phyloP scores from a whole-genome alignment of 1,284 basidiomycete genomes.

The Trichosporon coremiiforme region DNA sequence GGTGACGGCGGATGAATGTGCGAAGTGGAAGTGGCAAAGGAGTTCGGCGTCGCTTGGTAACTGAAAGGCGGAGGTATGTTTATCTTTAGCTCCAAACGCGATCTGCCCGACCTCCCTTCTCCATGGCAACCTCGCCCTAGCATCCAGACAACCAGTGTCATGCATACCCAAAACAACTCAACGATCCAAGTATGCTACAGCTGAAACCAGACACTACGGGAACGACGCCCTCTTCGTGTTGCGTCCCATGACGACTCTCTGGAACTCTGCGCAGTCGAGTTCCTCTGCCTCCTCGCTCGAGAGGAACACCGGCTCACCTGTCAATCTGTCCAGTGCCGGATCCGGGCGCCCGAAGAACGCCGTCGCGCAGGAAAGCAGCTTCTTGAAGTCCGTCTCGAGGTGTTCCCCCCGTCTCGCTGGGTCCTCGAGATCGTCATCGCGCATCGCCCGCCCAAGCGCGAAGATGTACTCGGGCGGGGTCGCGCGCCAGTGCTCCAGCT shows the following conservation, averaged over 20 bases:
- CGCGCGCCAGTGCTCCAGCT: constrained; percentile 2
- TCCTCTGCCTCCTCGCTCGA: constrained; percentile 1
- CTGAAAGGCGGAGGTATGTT: no score
- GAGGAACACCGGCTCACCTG: constrained; percentile 4
- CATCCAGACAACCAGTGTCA: background rate
- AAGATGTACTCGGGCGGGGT: constrained; percentile 14
- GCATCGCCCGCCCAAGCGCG: constrained; percentile 4
- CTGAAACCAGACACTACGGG: background rate
- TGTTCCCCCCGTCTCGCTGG: background rate
- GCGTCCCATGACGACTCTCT: background rate
- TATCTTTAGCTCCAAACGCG: no score
- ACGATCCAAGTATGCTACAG: background rate
- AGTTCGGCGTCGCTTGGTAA: no score
- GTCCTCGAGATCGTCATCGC: constrained; percentile 14
- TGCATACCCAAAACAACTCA: background rate
- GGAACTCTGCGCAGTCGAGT: constrained; percentile 3
- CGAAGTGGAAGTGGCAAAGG: no score
- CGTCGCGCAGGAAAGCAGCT: constrained; percentile 7
- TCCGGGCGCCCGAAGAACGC: background rate
- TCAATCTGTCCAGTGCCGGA: constrained; percentile 1
- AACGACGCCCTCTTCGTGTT: background rate
- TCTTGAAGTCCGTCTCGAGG: constrained; percentile 15
- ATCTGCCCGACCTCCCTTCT: no score
- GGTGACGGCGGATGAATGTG: no score
- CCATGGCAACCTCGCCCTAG: no score